These are phyloP conservation scores for Candida stauntonica DNA, from an alignment of 805 yeast species.

Conservation along the genomic window DNA sequence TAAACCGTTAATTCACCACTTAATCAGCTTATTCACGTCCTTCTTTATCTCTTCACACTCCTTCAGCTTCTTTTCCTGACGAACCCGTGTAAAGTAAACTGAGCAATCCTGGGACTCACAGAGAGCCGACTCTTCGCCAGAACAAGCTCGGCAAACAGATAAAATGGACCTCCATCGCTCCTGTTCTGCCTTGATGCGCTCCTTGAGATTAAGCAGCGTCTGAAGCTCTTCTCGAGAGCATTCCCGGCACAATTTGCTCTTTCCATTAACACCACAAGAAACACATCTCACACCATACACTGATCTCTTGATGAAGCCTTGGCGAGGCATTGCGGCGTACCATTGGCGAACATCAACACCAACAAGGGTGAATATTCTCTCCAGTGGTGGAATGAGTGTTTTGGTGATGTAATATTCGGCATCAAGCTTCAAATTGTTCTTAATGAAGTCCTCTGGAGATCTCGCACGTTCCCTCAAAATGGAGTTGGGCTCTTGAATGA, in stretches of 20 bases:
- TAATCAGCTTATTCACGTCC: conserved; percentile 4
- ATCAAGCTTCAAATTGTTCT: conserved; percentile 50
- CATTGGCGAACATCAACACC: conserved; percentile 80
- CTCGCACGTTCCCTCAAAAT: conserved; percentile 73
- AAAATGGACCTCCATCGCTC: conserved; percentile 27
- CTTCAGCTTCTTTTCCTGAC: conserved; percentile 31
- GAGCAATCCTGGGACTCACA: conserved; percentile 68
- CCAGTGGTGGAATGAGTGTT: conserved; percentile 85
- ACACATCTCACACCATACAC: conserved; percentile 31
- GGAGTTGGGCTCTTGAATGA: conserved; percentile 54
- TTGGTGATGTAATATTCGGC: conserved; percentile 80
- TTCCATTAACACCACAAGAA: conserved; percentile 18
- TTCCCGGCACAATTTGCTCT: conserved; percentile 29
- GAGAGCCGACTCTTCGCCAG: conserved; percentile 29
- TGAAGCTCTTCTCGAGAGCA: conserved; percentile 35
- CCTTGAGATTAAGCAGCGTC: conserved; percentile 31
- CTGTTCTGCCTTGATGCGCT: conserved; percentile 27
- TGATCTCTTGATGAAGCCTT: conserved; percentile 11
- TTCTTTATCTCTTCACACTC: conserved; percentile 15
- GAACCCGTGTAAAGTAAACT: conserved; percentile 50
- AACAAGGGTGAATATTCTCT: conserved; percentile 71
- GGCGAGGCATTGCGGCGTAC: conserved; percentile 66
- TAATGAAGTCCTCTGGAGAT: conserved; percentile 70
- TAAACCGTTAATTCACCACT: conserved; percentile 7
- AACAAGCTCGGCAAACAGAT: conserved; percentile 35